These are phyloP conservation scores for Alternaria sp. DNA, from an alignment of 2,329 filamentous ascomycete genomes.

Conservation along the genomic window DNA sequence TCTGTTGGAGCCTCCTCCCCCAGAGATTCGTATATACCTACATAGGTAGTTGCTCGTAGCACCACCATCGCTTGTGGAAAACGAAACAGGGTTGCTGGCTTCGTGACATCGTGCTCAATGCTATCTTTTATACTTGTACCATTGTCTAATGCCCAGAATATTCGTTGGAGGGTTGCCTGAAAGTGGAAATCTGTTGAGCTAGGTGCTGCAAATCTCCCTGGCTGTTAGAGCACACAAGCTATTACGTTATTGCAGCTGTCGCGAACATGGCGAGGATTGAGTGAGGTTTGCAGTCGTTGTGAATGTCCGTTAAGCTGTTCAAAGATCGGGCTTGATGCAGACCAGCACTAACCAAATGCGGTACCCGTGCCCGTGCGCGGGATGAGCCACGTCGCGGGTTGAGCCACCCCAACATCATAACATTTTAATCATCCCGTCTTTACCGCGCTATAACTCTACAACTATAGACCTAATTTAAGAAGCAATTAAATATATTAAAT, in stretches of 20 bases:
- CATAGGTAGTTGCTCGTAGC: too few relatives aligned
- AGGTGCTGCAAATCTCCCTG: neutral
- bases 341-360: slow-evolving; percentile 21
- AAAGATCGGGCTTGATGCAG: neutral
- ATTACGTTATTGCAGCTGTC: too few relatives aligned
- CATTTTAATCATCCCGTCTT: too few relatives aligned
- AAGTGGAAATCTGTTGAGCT: neutral
- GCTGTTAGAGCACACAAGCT: neutral
- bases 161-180: neutral
- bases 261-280: neutral
- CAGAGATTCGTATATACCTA: too few relatives aligned
- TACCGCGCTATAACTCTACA: too few relatives aligned
- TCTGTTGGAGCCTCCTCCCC: neutral
- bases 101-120: neutral
- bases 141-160: neutral
- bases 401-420: too few relatives aligned
- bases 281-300: neutral
- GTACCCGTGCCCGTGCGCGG: too few relatives aligned
- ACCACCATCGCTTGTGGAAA: neutral
- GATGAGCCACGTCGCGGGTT: too few relatives aligned
- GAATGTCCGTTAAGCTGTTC: neutral
- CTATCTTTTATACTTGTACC: neutral
- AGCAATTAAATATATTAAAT: too few relatives aligned
- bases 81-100: neutral
- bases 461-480: too few relatives aligned